Evolutionary conservation across 345 rosid species (phyloP), one percentile per base, ranked within the genome.

Genomic region (Streptanthus diversifolius): DNA sequence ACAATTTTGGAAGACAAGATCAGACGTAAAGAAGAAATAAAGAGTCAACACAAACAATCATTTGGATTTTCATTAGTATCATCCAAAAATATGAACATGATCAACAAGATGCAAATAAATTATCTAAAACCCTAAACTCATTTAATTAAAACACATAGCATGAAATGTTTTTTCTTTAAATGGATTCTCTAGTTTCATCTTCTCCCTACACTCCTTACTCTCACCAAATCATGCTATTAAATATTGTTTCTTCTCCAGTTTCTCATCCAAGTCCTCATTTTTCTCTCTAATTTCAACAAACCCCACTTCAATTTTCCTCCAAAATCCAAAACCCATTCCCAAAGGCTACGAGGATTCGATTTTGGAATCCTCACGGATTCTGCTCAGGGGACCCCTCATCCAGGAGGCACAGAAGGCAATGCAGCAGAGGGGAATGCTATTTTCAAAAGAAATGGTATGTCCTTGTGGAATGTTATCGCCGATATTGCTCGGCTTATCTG

Each of bases 391-490:
- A 78, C 71, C 63, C 75, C 82, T 65, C 80, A 75, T 61, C 74
- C 69, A 53, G 86, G 79, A 74, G 82, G 76, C 51, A 43, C 72
- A 27, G 85, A 82, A 72, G 82, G 57, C 47, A 79, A 60, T 70
- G 71, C 76, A 49, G 54, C 74, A 56, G 62, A 64, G 41, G 87
- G 74, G 39, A 78, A 80, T 70, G 74, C 76, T 63, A 68, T 79
- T 35, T 78, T 80, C 17, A 89, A 77, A 81, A 87, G 90, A 82
- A 86, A 70, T 44, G 91, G 88, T 41, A 79, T 82, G 79, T 83
- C 96, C 71, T 58, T 95, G 77, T 91, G 99, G 99, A 78, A 70
- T 72, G 76, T 90, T 29, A 88, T 95, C 14, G 85, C 80, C 0
- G 88, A 88, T 80, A 79, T 90, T 63, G 82, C 85, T 75, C 85